A percentile compares a stretch with the other conserved stretches of the same genome.
Conservation (phyloP, 2,329 filamentous ascomycete species). For the Chaetomium strumarium region DNA sequence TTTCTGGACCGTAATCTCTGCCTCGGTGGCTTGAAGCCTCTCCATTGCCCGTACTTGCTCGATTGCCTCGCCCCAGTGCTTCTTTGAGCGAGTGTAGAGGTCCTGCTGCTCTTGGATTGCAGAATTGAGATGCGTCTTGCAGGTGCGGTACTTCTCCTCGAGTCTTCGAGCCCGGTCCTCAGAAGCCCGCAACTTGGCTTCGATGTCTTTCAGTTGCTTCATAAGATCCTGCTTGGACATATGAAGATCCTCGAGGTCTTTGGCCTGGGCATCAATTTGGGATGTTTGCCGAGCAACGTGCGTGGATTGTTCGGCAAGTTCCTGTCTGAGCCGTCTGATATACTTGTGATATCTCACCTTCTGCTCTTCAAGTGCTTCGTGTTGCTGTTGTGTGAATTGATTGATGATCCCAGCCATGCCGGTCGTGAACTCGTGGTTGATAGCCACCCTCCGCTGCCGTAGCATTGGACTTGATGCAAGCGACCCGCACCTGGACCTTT, state of each 20-base stretch:
- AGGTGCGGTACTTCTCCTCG: conserved; percentile 33
- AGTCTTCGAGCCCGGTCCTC: conserved; percentile 27
- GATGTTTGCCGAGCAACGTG: not conserved
- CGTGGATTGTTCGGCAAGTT: conserved; percentile 4
- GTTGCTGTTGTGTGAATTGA: conserved; percentile 19
- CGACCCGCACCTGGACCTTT: conserved; percentile 10
- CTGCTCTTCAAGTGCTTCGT: conserved; percentile 14
- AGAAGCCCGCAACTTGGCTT: conserved; percentile 25
- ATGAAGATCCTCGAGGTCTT: conserved; percentile 15
- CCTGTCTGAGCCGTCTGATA: conserved; percentile 16
- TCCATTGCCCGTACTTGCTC: conserved; percentile 32
- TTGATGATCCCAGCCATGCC: conserved; percentile 20
- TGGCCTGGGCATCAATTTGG: conserved; percentile 12
- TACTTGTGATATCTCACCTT: conserved; percentile 18
- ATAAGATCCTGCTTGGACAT: conserved; percentile 11
- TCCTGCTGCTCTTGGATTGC: conserved; percentile 42
- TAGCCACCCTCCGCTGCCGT: conserved; percentile 11
- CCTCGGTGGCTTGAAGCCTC: conserved; percentile 18
- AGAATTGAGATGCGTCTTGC: conserved; percentile 38
- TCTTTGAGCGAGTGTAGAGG: conserved; percentile 33
- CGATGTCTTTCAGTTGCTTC: conserved; percentile 22
- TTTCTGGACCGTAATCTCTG: conserved; percentile 29
- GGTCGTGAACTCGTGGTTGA: conserved; percentile 19
- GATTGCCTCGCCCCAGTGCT: conserved; percentile 31
- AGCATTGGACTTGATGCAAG: conserved; percentile 12